Evolutionary conservation across 164 flowering plant species (phyloP), one percentile per base, ranked within the genome.

Genomic region (Chimonanthus salicifolius): DNA sequence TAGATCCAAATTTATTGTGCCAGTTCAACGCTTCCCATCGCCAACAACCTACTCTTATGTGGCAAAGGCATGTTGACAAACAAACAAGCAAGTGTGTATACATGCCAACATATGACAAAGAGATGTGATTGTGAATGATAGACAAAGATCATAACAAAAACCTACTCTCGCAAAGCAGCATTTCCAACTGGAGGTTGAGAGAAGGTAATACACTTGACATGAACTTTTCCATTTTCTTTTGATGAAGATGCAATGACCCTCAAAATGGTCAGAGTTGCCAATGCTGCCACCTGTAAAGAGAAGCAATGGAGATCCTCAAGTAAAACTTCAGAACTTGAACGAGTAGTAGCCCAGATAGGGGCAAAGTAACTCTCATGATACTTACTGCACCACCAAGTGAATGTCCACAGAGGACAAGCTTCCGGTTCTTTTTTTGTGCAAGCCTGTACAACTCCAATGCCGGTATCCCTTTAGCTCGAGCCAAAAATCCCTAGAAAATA

Each of bases 381-480:
- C 98, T 84, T 84, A 95, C 99, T 6, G 99, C 99, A 82, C 99
- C 99, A 82, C 99, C 99, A 81, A 95, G 97, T 74, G 99, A 95
- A 83, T 95, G 99, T 64, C 99, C 99, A 85, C 98, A 95, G 33
- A 95, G 79, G 47, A 95, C 98, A 81, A 95, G 98, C 78, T 90
- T 95, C 48, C 88, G 76, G 60, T 89, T 95, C 88, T 93, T 95
- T 84, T 90, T 95, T 80, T 90, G 94, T 74, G 99, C 99, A 78
- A 95, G 94, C 81, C 91, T 88, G 79, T 95, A 95, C 81, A 95
- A 78, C 84, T 95, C 99, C 81, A 93, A 80, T 78, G 98, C 99
- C 66, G 99, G 99, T 82, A 95, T 93, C 58, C 99, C 99, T 86
- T 95, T 95, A 47, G 99, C 99, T 77, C 98, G 96, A 80, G 94